Base-by-base conservation (phyloP, 768 basidiomycete genomes). In the Boletus rubescentipes region DNA sequence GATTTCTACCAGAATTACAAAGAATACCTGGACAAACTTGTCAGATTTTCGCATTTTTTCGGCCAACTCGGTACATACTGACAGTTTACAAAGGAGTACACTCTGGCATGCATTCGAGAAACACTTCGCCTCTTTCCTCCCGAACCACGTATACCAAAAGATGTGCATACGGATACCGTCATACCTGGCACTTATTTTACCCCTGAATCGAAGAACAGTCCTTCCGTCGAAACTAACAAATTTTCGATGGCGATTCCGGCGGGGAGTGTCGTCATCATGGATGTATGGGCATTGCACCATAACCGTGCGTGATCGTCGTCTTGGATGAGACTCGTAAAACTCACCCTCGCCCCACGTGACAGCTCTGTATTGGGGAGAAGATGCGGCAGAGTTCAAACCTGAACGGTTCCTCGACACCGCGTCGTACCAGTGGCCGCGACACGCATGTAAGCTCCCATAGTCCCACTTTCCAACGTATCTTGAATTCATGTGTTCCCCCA, bases 311-410 rank as follows among this genome's bases (percentile, higher is more conserved):
- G 16, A 7, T 57, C 18, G 31, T 38, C 21, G 10, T 30, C 34
- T 36, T 37, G 30, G 3, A 20, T 15, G 15, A 39, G 39, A 26
- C 10, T 34, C 8, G 21, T 31, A 12, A 7, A 21, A 8, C 34
- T 44, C 10, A 39, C 26, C 21, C 7, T 16, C 9, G n/a, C n/a
- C n/a, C n/a, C 8, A 3, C 9, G 1, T 11, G 15, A 7, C 41
- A 82, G 80, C 77, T 3, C 64, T 78, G n/a, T 71, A 78, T 42
- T 82, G 80, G 81, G 81, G 81, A 7, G 79, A n/a, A n/a, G n/a
- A 82, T 48, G 68, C 52, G 0, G 63, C 54, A 10, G 71, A 73
- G 18, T 82, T 80, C 69, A 79, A 66, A 41, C 79, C 79, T 0
- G 77, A 78, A 41, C 73, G 77, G 0, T 82, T 81, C 61, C 69